phyloP scores from a whole-genome alignment of 2,329 filamentous ascomycete genomes.

The Fusarium incarnatum region DNA sequence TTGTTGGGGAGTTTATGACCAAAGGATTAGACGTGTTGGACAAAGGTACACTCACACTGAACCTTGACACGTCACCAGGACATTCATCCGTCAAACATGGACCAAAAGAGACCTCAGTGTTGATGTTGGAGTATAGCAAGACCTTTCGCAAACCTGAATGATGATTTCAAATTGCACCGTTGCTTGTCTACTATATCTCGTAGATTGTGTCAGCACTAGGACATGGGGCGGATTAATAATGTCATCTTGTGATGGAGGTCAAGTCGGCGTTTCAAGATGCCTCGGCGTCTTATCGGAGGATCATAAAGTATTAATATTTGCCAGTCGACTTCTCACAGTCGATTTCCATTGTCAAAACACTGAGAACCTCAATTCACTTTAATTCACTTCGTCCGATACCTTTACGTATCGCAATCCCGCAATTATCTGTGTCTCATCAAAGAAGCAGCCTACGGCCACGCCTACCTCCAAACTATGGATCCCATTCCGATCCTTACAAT shows the following conservation, averaged over 20 bases:
- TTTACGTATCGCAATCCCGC: too few relatives aligned
- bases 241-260: background rate
- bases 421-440: background rate
- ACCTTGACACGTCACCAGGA: background rate
- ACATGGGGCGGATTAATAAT: background rate
- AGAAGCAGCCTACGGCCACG: too few relatives aligned
- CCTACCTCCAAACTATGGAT: background rate
- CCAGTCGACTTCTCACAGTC: background rate
- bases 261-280: background rate
- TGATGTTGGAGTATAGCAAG: background rate
- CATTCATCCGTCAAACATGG: background rate
- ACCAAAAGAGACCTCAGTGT: background rate
- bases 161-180: background rate
- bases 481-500: constrained; percentile 4
- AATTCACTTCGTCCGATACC: too few relatives aligned
- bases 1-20: background rate
- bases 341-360: too few relatives aligned
- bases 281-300: background rate
- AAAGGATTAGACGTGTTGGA: background rate
- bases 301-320: background rate
- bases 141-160: background rate
- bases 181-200: background rate
- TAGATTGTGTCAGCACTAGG: background rate
- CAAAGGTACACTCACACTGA: background rate
- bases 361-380: too few relatives aligned